Conservation (phyloP, 306 rosid genomes). For the Lathyrus aphaca region DNA sequence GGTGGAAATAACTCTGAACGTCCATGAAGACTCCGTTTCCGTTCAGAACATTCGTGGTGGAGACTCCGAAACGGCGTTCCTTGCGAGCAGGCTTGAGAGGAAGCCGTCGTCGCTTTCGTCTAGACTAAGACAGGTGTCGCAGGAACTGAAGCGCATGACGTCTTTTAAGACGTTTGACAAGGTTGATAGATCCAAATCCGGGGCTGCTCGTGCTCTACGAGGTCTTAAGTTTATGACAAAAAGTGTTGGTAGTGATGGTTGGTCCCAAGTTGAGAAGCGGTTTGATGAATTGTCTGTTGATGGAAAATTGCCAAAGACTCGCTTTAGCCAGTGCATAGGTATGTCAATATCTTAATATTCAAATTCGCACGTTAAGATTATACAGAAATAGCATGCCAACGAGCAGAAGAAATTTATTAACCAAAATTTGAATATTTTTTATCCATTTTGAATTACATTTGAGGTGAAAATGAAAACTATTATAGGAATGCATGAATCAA, state of each 20-base stretch:
- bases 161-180: constrained; percentile 55
- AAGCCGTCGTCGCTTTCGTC: constrained; percentile 54
- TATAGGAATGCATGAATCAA: constrained; percentile 70
- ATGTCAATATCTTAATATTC: neutral
- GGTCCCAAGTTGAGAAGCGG: constrained; percentile 68
- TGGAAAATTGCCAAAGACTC: constrained; percentile 56
- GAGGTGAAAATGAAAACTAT: neutral
- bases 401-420: no score
- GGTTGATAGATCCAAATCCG: constrained; percentile 62
- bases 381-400: no score
- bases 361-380: no score
- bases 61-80: constrained; percentile 61
- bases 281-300: constrained; percentile 60
- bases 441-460: no score
- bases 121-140: constrained; percentile 64
- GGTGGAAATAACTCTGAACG: constrained; percentile 81
- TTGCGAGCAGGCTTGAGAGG: constrained; percentile 59
- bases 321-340: constrained; percentile 82
- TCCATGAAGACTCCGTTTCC: constrained; percentile 64
- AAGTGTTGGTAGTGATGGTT: constrained; percentile 63
- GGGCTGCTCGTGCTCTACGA: constrained; percentile 68
- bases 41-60: constrained; percentile 75
- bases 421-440: no score
- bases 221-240: constrained; percentile 79
- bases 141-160: constrained; percentile 75